A percentile compares a stretch with the other conserved stretches of the same genome.
Evolutionary conservation across 2,329 filamentous ascomycete genomes (phyloP).

Genomic region (Colletotrichum graminicola): DNA sequence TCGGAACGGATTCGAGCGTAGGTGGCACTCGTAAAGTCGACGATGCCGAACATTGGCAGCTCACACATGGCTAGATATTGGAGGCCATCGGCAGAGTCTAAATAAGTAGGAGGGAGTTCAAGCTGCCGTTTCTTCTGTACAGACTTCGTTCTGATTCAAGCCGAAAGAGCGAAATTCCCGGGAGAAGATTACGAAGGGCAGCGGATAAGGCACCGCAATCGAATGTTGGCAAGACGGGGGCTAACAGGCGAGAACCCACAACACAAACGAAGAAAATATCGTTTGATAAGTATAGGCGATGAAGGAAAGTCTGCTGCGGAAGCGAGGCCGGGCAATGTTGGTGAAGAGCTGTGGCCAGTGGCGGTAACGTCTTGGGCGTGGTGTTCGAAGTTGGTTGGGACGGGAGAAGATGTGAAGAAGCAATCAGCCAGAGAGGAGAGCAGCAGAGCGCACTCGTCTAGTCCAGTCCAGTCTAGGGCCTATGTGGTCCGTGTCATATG

Average conservation of each 20-base stretch:
- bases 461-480: background rate
- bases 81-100: slow-evolving; percentile 8
- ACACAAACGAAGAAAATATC: background rate
- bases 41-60: slow-evolving; percentile 45
- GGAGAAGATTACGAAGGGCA: background rate
- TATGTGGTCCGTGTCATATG: slow-evolving; percentile 14
- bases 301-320: background rate
- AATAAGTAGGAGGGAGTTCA: background rate
- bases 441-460: background rate
- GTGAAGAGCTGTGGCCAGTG: slow-evolving; percentile 42
- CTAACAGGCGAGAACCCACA: background rate
- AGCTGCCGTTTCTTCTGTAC: background rate
- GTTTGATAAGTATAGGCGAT: slow-evolving; percentile 1
- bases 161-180: background rate
- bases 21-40: slow-evolving; percentile 42
- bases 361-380: slow-evolving; percentile 51
- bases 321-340: background rate
- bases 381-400: slow-evolving; percentile 36
- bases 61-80: slow-evolving; percentile 53
- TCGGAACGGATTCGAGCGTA: slow-evolving; percentile 10
- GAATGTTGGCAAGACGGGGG: background rate
- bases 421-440: slow-evolving; percentile 24
- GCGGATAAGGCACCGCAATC: background rate
- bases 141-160: background rate
- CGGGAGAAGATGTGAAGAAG: slow-evolving; percentile 18